These are phyloP conservation scores for Cocos nucifera DNA, from an alignment of 176 grass and related monocot genomes.

Conservation along the genomic window DNA sequence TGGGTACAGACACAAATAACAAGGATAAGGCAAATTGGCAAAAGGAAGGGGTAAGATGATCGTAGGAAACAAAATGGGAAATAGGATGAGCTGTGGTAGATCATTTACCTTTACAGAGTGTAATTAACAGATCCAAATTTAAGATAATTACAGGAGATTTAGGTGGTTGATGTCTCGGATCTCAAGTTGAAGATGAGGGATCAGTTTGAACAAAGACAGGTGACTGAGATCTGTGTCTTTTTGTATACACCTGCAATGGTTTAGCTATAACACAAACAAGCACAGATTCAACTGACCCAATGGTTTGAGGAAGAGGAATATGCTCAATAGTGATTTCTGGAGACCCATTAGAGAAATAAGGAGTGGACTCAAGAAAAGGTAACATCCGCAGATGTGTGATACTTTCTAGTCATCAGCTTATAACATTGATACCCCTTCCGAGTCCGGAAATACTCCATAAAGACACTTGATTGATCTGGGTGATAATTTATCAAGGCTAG, in stretches of 20 bases:
- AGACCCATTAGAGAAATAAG: neutral
- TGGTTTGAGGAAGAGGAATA: neutral
- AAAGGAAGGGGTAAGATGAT: neutral
- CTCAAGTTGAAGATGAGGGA: too few species aligned
- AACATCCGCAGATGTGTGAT: neutral
- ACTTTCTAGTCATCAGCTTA: neutral
- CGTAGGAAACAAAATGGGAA: neutral
- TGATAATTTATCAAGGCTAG: neutral
- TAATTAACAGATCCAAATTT: neutral
- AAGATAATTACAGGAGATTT: too few species aligned
- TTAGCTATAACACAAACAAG: too few species aligned
- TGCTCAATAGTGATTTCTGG: too few species aligned
- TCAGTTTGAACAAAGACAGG: too few species aligned
- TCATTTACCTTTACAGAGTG: neutral
- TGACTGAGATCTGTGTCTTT: too few species aligned
- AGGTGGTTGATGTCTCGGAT: too few species aligned
- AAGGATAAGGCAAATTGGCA: neutral
- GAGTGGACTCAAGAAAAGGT: neutral
- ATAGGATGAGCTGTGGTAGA: neutral
- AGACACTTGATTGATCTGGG: neutral
- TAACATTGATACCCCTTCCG: neutral
- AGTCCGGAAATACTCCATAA: neutral
- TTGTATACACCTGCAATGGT: too few species aligned
- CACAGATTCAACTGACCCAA: neutral
- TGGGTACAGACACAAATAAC: neutral